Percentiles rank a stretch among this genome's conserved stretches.
Conservation (phyloP, 495 filamentous ascomycete species). For the Xylaria curta region DNA sequence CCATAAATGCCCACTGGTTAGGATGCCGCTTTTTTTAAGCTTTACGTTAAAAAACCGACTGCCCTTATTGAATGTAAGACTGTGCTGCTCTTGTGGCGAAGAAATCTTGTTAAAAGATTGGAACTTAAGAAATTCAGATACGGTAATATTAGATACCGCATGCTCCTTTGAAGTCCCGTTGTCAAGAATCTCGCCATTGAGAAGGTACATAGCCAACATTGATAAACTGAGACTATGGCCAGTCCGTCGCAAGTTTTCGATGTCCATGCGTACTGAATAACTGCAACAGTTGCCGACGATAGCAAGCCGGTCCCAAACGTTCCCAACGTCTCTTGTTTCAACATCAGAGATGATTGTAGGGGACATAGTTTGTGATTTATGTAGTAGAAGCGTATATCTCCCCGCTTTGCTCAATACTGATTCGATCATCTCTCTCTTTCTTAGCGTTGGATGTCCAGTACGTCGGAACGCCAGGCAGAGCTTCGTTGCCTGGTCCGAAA, state of each 20-base stretch:
- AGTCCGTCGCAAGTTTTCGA: constrained; percentile 9
- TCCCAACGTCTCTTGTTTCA: constrained; percentile 17
- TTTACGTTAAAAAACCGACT: neutral
- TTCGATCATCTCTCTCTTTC: constrained; percentile 4
- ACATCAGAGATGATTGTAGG: constrained; percentile 35
- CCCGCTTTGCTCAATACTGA: constrained; percentile 25
- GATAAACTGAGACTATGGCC: constrained; percentile 35
- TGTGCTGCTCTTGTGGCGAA: neutral
- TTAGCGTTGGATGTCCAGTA: neutral
- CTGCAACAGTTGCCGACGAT: constrained; percentile 42
- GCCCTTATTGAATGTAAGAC: constrained; percentile 13
- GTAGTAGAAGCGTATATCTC: constrained; percentile 32
- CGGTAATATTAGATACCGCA: neutral
- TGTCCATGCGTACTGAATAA: constrained; percentile 34
- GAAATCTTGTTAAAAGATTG: neutral
- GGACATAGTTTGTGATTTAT: constrained; percentile 29
- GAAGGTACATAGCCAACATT: constrained; percentile 35
- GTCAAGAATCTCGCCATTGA: constrained; percentile 37
- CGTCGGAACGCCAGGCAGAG: constrained; percentile 27
- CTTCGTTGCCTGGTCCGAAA: constrained; percentile 29
- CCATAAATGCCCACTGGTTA: constrained; percentile 4
- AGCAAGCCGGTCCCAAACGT: constrained; percentile 39
- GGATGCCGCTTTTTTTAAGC: neutral
- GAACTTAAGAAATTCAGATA: neutral
- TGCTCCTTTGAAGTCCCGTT: neutral